A percentile compares a stretch with the other conserved stretches of the same genome.
Conservation (phyloP, 2,329 filamentous ascomycete genomes). For the Cadophora gregata region DNA sequence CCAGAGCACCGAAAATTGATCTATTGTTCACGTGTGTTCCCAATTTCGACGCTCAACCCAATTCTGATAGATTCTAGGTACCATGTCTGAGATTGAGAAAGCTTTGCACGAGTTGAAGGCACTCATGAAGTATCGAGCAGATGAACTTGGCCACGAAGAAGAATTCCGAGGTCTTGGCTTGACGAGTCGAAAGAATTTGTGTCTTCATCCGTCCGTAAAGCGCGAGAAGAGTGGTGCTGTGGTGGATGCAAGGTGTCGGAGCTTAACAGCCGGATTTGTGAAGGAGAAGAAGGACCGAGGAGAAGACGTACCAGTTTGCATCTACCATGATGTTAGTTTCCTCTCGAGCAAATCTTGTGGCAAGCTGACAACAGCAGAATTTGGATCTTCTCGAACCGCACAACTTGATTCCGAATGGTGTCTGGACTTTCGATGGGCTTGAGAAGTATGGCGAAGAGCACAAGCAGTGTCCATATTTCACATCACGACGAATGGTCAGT, state of each 20-base stretch:
- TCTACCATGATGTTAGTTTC: constrained; percentile 83
- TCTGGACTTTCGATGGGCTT: constrained; percentile 93
- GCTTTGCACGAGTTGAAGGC: constrained; percentile 89
- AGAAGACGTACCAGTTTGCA: constrained; percentile 91
- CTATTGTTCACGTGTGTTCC: constrained; percentile 82
- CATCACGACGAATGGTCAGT: constrained; percentile 85
- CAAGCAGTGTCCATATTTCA: constrained; percentile 98
- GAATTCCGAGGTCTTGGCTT: constrained; percentile 92
- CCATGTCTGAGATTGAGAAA: constrained; percentile 99
- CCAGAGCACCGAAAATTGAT: constrained; percentile 95
- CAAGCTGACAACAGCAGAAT: constrained; percentile 61
- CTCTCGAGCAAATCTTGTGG: not conserved
- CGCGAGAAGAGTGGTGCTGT: constrained; percentile 93
- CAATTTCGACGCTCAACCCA: too few species aligned
- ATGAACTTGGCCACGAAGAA: constrained; percentile 88
- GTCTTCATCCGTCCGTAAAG: constrained; percentile 94
- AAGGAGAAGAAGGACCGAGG: constrained; percentile 97
- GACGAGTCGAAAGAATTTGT: constrained; percentile 96
- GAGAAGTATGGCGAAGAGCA: constrained; percentile 90
- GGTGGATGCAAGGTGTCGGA: constrained; percentile 95
- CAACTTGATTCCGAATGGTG: constrained; percentile 90
- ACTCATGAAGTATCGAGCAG: constrained; percentile 91
- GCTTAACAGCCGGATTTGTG: constrained; percentile 93
- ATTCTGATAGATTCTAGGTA: constrained; percentile 56
- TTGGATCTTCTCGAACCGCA: constrained; percentile 93